Evolutionary conservation across 306 rosid species (phyloP), one percentile per base, ranked within the genome.

Genomic region (Lotus japonicus): DNA sequence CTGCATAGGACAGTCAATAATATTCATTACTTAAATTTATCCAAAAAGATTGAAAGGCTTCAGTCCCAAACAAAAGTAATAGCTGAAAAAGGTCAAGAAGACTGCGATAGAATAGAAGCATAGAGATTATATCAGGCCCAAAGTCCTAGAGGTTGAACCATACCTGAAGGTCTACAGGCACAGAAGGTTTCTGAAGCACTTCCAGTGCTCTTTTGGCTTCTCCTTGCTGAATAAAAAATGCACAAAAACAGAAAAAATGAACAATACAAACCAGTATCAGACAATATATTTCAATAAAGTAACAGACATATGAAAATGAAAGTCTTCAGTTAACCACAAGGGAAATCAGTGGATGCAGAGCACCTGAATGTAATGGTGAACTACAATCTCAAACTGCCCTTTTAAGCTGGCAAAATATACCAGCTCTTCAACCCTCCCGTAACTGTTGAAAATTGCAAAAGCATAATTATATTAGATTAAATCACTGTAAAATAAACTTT

Each of bases 351-450:
- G n/a, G 12, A 78, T 54, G 23, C 49, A 73, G 68, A 66, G 82
- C 79, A 92, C 97, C 98, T 94, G 98, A 81, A 94, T 94, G 72
- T 94, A 88, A 78, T 94, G 81, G 73, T 86, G 98, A 77, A 94
- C 89, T 58, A 94, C 97, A 77, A 90, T 90, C 80, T 94, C 98
- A 72, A 85, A 81, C 68, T 90, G 98, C 82, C 88, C 96, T 83
- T 90, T 90, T 66, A 94, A 83, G 80, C 96, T 78, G 64, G 98
- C 98, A 70, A 94, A 94, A 84, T 83, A 94, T 19, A 94, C 98
- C 83, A 90, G 72, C 70, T 94, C 98, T 80, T 94, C 98, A 66
- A 86, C 95, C 66, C 95, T 88, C 58, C 98, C 98, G 58, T 94
- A 94, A 81, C 98, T 92, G 97, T 87, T 62, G 42, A 45, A 81